Conservation (phyloP, 225 moss, liverwort and hornwort genomes). For the Sphagnum contortum region DNA sequence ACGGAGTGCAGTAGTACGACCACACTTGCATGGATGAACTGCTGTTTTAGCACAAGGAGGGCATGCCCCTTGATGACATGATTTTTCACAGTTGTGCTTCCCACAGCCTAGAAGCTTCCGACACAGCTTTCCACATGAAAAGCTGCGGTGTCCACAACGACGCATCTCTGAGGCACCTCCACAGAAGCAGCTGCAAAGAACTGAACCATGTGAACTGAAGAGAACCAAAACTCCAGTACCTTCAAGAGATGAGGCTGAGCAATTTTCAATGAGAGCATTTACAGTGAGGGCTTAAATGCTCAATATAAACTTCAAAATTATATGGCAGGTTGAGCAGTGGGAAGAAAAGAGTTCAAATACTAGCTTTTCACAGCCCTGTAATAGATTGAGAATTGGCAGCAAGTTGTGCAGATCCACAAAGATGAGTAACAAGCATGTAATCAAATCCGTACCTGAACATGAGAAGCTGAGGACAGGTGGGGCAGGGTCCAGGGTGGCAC, state of each 20-base stretch:
- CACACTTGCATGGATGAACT: constrained; percentile 65
- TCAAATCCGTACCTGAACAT: constrained; percentile 21
- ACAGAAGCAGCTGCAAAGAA: constrained; percentile 61
- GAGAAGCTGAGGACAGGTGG: constrained; percentile 81
- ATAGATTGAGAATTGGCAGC: no score
- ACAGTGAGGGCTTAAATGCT: no score
- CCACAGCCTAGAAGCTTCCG: constrained; percentile 50
- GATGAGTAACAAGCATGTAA: no score
- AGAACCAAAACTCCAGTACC: no score
- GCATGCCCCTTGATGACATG: constrained; percentile 70
- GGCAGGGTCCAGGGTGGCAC: constrained; percentile 90
- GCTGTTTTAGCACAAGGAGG: constrained; percentile 65
- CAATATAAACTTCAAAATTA: no score
- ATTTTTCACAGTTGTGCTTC: constrained; percentile 54
- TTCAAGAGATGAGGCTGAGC: no score
- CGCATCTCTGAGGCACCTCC: constrained; percentile 52
- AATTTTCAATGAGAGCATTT: no score
- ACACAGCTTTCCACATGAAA: constrained; percentile 68
- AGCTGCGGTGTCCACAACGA: constrained; percentile 77
- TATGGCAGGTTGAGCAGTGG: no score
- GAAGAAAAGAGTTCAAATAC: no score
- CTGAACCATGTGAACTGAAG: constrained; percentile 1
- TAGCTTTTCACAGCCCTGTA: no score
- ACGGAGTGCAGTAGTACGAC: constrained; percentile 46
- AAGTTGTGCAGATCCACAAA: no score